Conservation (phyloP, 2,329 filamentous ascomycete genomes). For the Tolypocladium paradoxum region DNA sequence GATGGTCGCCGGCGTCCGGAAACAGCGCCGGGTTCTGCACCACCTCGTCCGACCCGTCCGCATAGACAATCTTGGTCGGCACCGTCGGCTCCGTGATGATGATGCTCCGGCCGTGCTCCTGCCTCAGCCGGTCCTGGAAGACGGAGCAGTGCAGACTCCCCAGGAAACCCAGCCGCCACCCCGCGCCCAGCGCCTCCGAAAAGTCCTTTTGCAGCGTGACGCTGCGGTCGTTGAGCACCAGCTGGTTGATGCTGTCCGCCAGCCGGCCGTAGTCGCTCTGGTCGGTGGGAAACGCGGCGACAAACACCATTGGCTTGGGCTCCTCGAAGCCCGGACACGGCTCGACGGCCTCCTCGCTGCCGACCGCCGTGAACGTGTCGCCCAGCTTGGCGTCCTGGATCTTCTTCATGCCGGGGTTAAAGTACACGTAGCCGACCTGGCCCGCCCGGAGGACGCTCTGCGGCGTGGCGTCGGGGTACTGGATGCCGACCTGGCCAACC, state of each 20-base stretch:
- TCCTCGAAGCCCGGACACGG: slow-evolving; percentile 90
- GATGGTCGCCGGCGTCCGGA: slow-evolving; percentile 52
- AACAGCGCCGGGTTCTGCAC: slow-evolving; percentile 84
- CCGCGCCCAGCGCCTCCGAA: slow-evolving; percentile 84
- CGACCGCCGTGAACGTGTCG: slow-evolving; percentile 83
- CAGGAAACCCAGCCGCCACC: slow-evolving; percentile 88
- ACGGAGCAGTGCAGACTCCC: slow-evolving; percentile 99
- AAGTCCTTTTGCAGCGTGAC: slow-evolving; percentile 91
- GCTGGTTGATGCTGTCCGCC: slow-evolving; percentile 87
- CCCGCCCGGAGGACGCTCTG: slow-evolving; percentile 75
- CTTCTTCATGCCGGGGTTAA: slow-evolving; percentile 97
- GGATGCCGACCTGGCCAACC: slow-evolving; percentile 93
- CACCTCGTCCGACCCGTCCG: slow-evolving; percentile 64
- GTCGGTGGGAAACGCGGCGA: slow-evolving; percentile 90
- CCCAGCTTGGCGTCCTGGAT: slow-evolving; percentile 94
- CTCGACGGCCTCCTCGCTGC: slow-evolving; percentile 64
- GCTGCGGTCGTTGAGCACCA: slow-evolving; percentile 89
- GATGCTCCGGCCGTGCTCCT: slow-evolving; percentile 89
- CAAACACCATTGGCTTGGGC: slow-evolving; percentile 97
- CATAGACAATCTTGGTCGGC: slow-evolving; percentile 76
- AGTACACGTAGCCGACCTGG: slow-evolving; percentile 92
- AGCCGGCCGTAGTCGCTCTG: slow-evolving; percentile 77
- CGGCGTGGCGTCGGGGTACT: slow-evolving; percentile 79
- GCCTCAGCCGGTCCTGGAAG: slow-evolving; percentile 86
- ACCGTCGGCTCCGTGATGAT: slow-evolving; percentile 96